Evolutionary conservation across 2,329 filamentous ascomycete species (phyloP), one percentile per base, ranked within the genome.

Genomic region (Aspergillus hortae): DNA sequence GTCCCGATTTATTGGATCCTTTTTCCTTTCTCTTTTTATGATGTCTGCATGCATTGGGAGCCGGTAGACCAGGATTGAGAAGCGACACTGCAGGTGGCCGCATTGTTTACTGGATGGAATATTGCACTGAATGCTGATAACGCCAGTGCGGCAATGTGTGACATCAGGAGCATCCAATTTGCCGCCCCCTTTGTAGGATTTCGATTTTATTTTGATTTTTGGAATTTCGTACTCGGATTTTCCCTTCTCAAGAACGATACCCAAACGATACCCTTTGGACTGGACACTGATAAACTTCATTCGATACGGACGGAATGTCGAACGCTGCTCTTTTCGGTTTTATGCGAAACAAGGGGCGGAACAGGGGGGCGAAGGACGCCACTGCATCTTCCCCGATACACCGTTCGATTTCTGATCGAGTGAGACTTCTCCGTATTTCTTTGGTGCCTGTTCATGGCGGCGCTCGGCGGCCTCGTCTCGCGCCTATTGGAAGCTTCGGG

Each of bases 51-150:
- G 14, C 11, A 38, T 38, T 46, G 27, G 27, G 33, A 38, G 15
- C 47, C 42, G 48, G 46, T 44, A 46, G 48, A 40, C 50, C 43
- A 41, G 42, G 46, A 43, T 41, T 43, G 27, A 15, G 35, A 17
- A 36, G 30, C 27, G 32, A 30, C 32, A 53, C 45, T 52, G 44
- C 44, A 54, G 33, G 30, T 30, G 30, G 44, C 50, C 25, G 7
- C 38, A 38, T 48, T 36, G 30, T 46, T 33, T 21, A 19, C 32
- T n/a, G 44, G 27, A 12, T 30, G 44, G 19, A 33, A 14, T 15
- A 19, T 46, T 15, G 33, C 6, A 19, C 12, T 48, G 33, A 36
- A 41, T 40, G 46, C 52, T 53, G 55, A 57, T 55, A 57, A 57
- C 46, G 50, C 42, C 25, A 53, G 52, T 55, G 53, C 48, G 55